phyloP scores from a whole-genome alignment of 768 basidiomycete species.

The Kwoniella heveanensis region DNA sequence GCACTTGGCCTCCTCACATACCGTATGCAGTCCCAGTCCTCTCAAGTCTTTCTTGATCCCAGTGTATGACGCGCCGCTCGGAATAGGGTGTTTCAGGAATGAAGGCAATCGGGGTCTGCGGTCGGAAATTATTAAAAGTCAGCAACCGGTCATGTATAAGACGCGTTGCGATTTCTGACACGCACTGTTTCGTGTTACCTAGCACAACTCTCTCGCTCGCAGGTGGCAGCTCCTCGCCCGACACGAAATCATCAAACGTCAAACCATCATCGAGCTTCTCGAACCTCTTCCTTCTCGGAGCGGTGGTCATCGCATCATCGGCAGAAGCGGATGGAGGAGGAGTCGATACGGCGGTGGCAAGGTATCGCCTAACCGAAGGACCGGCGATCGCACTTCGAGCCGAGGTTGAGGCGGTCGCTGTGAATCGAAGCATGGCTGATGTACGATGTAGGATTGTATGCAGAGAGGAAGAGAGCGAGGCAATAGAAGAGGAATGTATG shows the following conservation, averaged over 20 bases:
- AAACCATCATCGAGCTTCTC: conserved; percentile 50
- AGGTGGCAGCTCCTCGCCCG: conserved; percentile 43
- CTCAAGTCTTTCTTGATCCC: conserved; percentile 94
- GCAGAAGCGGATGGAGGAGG: conserved; percentile 8
- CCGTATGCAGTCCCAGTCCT: conserved; percentile 87
- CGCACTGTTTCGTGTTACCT: conserved; percentile 53
- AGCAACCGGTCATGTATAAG: background rate
- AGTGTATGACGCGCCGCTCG: conserved; percentile 81
- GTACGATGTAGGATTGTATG: background rate
- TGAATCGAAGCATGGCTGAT: conserved; percentile 12
- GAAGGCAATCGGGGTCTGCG: conserved; percentile 79
- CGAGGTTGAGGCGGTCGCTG: conserved; percentile 12
- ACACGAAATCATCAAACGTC: conserved; percentile 54
- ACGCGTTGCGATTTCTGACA: background rate
- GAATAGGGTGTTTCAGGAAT: conserved; percentile 87
- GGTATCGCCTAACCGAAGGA: conserved; percentile 8
- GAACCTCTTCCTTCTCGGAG: conserved; percentile 24
- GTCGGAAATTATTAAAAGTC: background rate
- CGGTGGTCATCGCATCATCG: background rate
- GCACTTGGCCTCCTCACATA: conserved; percentile 97
- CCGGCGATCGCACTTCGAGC: conserved; percentile 11
- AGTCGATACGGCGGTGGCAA: conserved; percentile 14
- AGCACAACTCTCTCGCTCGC: conserved; percentile 43
- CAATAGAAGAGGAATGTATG: background rate
- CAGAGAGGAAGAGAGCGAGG: background rate